Evolutionary conservation across 331 rosid genomes (phyloP).

Genomic region (Pyracantha coccinea): DNA sequence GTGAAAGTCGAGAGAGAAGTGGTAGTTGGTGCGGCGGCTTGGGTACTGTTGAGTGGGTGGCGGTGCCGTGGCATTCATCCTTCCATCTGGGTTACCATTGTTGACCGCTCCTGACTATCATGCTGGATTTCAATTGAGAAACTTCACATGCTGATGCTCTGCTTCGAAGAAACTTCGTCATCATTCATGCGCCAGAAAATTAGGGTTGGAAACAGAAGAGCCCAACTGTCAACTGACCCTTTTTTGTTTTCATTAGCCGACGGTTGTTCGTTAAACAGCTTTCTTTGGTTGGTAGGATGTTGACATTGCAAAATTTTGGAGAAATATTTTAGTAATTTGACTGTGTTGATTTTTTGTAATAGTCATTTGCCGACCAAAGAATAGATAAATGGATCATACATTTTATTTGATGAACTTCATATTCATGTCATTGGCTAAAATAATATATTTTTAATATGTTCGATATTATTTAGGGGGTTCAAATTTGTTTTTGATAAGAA

Average conservation of each 20-base stretch:
- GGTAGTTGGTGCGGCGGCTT: not conserved
- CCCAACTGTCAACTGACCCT: not conserved
- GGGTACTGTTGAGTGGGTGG: not conserved
- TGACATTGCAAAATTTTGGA: not conserved
- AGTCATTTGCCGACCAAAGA: not conserved
- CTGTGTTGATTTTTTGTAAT: no score
- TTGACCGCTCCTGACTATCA: not conserved
- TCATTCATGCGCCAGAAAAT: not conserved
- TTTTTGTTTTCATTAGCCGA: not conserved
- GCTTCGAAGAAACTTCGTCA: not conserved
- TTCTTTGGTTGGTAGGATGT: not conserved
- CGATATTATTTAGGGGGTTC: no score
- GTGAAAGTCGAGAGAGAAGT: not conserved
- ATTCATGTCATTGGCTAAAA: not conserved
- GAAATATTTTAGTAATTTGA: no score
- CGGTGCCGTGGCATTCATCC: not conserved
- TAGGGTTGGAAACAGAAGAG: not conserved
- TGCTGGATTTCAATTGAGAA: not conserved
- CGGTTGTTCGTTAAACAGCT: not conserved
- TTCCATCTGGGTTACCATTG: not conserved
- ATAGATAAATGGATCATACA: not conserved
- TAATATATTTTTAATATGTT: no score
- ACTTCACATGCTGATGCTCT: not conserved
- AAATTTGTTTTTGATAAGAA: no score
- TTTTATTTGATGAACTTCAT: no score